phyloP scores from a whole-genome alignment of 352 stramenopile species.

The Phytophthora chlamydospora region DNA sequence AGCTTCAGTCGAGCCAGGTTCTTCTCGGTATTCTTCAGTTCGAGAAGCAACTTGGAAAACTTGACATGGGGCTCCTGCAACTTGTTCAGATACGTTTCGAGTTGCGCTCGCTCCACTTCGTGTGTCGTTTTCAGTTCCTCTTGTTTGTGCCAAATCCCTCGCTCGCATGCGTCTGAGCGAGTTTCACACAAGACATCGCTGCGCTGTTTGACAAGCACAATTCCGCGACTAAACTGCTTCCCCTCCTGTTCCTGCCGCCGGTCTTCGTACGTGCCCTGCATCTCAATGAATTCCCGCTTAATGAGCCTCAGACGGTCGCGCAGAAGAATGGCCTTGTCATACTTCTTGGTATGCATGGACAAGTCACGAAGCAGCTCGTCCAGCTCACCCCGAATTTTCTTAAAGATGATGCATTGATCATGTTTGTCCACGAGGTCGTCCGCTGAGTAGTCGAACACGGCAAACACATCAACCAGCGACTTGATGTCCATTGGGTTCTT shows the following conservation, averaged over 20 bases:
- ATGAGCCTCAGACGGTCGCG: constrained; percentile 66
- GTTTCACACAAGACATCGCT: constrained; percentile 44
- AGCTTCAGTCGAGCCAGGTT: constrained; percentile 62
- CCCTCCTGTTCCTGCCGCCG: constrained; percentile 56
- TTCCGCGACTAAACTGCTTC: constrained; percentile 53
- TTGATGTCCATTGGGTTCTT: constrained; percentile 73
- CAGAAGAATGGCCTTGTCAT: constrained; percentile 71
- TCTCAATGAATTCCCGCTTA: constrained; percentile 72
- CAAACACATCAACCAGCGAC: constrained; percentile 69
- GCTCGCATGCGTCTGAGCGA: constrained; percentile 36
- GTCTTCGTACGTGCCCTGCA: constrained; percentile 66
- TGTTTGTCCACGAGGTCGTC: constrained; percentile 76
- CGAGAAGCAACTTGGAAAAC: constrained; percentile 71
- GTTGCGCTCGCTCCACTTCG: constrained; percentile 57
- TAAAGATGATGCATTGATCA: constrained; percentile 78
- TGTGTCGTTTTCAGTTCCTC: constrained; percentile 66
- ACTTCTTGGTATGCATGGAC: constrained; percentile 65
- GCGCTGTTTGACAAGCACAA: constrained; percentile 43
- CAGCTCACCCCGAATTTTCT: constrained; percentile 59
- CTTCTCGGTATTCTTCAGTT: constrained; percentile 77
- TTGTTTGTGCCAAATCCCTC: constrained; percentile 54
- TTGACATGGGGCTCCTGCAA: constrained; percentile 70
- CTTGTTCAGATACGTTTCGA: constrained; percentile 64
- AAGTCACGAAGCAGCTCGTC: constrained; percentile 62
- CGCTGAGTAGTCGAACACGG: constrained; percentile 63